Evolutionary conservation across 2,329 filamentous ascomycete genomes (phyloP).

Genomic region (Trichophyton simii): DNA sequence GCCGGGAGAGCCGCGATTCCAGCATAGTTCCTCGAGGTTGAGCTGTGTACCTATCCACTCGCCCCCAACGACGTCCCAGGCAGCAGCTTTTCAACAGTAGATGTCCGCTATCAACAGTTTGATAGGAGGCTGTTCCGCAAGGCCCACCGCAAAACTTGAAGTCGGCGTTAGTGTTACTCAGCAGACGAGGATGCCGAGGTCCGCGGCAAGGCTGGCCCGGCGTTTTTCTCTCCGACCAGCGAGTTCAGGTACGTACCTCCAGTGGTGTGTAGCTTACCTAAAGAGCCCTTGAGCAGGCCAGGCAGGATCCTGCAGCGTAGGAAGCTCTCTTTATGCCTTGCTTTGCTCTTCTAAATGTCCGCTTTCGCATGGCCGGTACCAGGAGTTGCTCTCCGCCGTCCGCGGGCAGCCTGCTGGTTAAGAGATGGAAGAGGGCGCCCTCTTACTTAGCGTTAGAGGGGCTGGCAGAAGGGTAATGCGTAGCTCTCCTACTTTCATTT

Average conservation of each 20-base stretch:
- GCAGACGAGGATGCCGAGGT: neutral
- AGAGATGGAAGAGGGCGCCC: neutral
- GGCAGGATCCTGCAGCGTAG: too few relatives aligned
- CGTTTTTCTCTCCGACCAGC: neutral
- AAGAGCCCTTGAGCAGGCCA: too few relatives aligned
- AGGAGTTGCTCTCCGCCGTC: neutral
- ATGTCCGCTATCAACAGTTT: neutral
- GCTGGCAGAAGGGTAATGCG: conserved; percentile 16
- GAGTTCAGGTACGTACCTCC: too few relatives aligned
- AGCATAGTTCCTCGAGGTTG: neutral
- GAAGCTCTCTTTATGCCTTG: neutral
- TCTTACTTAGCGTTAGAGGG: conserved; percentile 8
- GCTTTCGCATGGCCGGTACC: neutral
- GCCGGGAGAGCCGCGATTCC: neutral
- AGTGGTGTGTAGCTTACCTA: too few relatives aligned
- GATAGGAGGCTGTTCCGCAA: neutral
- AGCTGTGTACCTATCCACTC: neutral
- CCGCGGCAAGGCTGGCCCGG: neutral
- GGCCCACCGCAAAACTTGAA: neutral
- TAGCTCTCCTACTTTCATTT: conserved; percentile 14
- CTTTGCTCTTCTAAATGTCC: neutral
- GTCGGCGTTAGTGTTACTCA: neutral
- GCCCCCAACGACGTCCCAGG: neutral
- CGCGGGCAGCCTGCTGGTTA: neutral
- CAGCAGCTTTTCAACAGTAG: neutral